Evolutionary conservation across 257 asterid species (phyloP), one percentile per base, ranked within the genome.

Genomic region (Scutellaria baicalensis): DNA sequence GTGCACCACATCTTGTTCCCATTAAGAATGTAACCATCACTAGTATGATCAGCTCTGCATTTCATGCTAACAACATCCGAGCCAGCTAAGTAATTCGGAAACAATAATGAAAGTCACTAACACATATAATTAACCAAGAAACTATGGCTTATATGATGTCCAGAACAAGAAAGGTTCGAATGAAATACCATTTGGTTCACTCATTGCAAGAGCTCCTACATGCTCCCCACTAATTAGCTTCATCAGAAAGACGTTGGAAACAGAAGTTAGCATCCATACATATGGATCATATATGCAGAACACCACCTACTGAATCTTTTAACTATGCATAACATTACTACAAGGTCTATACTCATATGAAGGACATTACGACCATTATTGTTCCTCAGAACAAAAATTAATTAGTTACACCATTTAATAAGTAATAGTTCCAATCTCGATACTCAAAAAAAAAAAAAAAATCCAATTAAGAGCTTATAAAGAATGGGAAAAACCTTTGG

Each of bases 1-100:
- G 99, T 94, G 89, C 99, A 94, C 99, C 97, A 94, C 99, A 94
- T 94, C 81, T 94, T 94, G 79, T 91, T 94, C 78, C 99, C 99
- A 75, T 91, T 94, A 23, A 94, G 80, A 80, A 91, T 68, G 75
- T 86, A 94, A 63, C 99, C 99, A 60, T 96, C 99, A 78, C 86
- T 84, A 81, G 80, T 72, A 77, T 84, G 90, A 55, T 89, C 97
- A 77, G 99, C 99, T 82, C 73, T 88, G 88, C 99, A 94, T 82
- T 89, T 94, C 99, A 94, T 94, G 88, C 96, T 83, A 70, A 91
- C 89, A 42, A 91, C 97, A 83, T 94, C 99, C 50, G 99, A 94
- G 14, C 99, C 99, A 79, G 99, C 99, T 94, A 79, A 73, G 68
- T 66, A 69, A 64, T 14, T 70, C 71, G 70, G 68, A 71, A 13